Conservation (phyloP, 495 filamentous ascomycete genomes). For the Pseudomonodictys pantanalensis region DNA sequence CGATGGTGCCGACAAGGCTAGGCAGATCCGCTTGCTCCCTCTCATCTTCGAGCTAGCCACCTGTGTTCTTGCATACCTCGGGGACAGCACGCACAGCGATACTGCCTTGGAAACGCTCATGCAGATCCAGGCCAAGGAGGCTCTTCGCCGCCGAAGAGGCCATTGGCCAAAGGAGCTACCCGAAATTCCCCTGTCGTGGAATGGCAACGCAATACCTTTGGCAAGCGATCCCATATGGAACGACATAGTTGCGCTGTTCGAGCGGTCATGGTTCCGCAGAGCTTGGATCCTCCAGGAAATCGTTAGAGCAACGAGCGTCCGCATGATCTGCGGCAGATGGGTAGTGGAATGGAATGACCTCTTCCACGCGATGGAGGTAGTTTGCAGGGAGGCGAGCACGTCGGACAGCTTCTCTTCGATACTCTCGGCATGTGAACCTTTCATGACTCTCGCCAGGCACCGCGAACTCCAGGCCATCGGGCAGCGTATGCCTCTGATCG, state of each 20-base stretch:
- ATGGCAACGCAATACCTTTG: not conserved
- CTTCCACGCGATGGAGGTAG: not conserved
- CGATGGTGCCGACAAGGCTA: too few species aligned
- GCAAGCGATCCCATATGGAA: not conserved
- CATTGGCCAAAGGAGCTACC: slow-evolving; percentile 1
- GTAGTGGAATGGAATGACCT: slow-evolving; percentile 10
- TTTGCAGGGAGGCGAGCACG: not conserved
- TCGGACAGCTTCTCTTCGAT: not conserved
- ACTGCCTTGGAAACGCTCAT: too few species aligned
- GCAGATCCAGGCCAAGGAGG: too few species aligned
- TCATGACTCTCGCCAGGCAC: not conserved
- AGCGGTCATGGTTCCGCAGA: slow-evolving; percentile 6
- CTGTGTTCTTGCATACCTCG: too few species aligned
- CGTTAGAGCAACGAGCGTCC: not conserved
- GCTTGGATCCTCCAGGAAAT: slow-evolving; percentile 13
- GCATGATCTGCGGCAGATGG: slow-evolving; percentile 12
- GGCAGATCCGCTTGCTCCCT: too few species aligned
- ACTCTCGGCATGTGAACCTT: not conserved
- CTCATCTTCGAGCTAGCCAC: too few species aligned
- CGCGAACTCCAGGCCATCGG: not conserved
- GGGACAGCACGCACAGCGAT: too few species aligned
- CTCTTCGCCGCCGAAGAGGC: too few species aligned
- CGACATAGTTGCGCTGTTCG: not conserved
- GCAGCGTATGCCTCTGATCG: not conserved
- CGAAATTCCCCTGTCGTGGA: not conserved